Conservation (phyloP, 1,284 basidiomycete genomes). For the Marasmius sp. region DNA sequence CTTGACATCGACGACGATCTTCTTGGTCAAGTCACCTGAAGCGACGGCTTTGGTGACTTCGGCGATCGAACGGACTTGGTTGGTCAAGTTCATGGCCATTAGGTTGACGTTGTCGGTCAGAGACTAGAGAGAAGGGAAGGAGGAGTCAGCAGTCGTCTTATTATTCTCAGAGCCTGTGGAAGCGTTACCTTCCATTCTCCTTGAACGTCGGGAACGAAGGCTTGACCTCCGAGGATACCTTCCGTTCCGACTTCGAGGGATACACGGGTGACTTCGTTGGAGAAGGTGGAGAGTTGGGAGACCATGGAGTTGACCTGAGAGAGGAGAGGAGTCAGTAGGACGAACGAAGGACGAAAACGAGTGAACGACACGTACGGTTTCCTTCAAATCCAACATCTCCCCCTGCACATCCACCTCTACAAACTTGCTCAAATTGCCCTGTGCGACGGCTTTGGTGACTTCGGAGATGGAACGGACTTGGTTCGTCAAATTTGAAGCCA, state of each 20-base stretch:
- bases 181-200: conserved; percentile 94
- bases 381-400: conserved; percentile 94
- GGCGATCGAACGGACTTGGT: conserved; percentile 88
- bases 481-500: conserved; percentile 88
- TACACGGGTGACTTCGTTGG: conserved; percentile 84
- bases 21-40: conserved; percentile 85
- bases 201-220: conserved; percentile 82
- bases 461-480: conserved; percentile 97
- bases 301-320: conserved; percentile 82
- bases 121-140: conserved; percentile 39
- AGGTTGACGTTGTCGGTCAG: conserved; percentile 81
- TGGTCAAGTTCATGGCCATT: conserved; percentile 92
- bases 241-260: conserved; percentile 85
- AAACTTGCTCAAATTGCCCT: conserved; percentile 86
- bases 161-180: too few relatives aligned
- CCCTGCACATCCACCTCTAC: conserved; percentile 97
- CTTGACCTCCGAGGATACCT: conserved; percentile 95
- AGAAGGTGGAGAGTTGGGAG: conserved; percentile 78
- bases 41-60: conserved; percentile 89
- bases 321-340: background rate
- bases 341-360: too few relatives aligned
- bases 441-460: conserved; percentile 95
- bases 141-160: conserved; percentile 3
- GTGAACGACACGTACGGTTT: conserved; percentile 47
- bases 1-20: conserved; percentile 85